phyloP scores from a whole-genome alignment of 2,329 filamentous ascomycete genomes.

The Sporothrix pallida region DNA sequence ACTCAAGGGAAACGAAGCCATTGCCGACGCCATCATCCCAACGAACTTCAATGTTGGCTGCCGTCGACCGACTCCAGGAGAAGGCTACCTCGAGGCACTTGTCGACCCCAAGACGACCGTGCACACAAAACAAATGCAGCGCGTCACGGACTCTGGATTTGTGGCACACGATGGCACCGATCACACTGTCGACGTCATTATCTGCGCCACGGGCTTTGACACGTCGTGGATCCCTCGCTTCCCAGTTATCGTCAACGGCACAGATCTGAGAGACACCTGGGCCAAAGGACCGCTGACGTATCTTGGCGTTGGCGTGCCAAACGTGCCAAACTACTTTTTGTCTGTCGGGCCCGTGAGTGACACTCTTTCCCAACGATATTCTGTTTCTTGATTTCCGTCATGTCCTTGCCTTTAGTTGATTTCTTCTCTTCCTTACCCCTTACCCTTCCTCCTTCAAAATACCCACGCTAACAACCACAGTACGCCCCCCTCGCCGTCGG shows the following conservation, averaged over 20 bases:
- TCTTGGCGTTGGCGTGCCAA: constrained; percentile 42
- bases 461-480: background rate
- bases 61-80: constrained; percentile 50
- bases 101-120: constrained; percentile 51
- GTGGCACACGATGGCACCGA: constrained; percentile 42
- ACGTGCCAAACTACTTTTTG: constrained; percentile 34
- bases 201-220: constrained; percentile 50
- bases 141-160: constrained; percentile 46
- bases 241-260: constrained; percentile 21
- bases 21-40: constrained; percentile 51
- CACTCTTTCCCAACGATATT: too few relatives aligned
- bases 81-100: constrained; percentile 51
- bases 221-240: constrained; percentile 45
- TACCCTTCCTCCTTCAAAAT: background rate
- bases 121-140: constrained; percentile 48
- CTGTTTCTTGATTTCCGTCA: too few relatives aligned
- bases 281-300: constrained; percentile 49
- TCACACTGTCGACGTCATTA: constrained; percentile 40
- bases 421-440: background rate
- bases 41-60: constrained; percentile 53
- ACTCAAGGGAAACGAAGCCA: constrained; percentile 42
- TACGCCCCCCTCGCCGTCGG: constrained; percentile 21
- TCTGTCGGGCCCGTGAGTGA: constrained; percentile 11
- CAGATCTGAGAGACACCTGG: constrained; percentile 36
- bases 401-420: too few relatives aligned